Base-by-base conservation (phyloP, 2,329 filamentous ascomycete genomes). In the Neonectria magnoliae region DNA sequence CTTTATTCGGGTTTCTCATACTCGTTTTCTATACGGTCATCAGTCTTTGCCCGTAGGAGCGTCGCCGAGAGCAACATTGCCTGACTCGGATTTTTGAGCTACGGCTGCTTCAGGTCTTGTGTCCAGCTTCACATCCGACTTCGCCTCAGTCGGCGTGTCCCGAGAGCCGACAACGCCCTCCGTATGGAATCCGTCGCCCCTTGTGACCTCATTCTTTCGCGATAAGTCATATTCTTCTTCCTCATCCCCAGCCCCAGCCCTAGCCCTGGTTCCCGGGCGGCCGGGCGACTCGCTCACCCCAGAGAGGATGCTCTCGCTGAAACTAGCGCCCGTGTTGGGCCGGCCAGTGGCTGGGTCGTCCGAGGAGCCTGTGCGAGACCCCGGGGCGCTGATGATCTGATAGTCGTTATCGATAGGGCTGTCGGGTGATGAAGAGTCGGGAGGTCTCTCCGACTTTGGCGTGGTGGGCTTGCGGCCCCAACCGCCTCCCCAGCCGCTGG, bases 261-360 rank as follows among this genome's bases (percentile, higher is more conserved):
- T 18, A 27, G 9, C 48, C 8, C 67, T 66, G n/a, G 73, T 74
- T 7, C 58, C 62, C 22, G 71, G 70, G 9, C 70, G 67, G 25
- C 73, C 70, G 10, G 69, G 67, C 7, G 71, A 73, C 25, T 74
- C 74, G 62, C 77, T 78, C 3, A 75, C 79, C 1, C 73, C 76
- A 7, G 83, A 83, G 22, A 84, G 77, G 31, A 84, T 76, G 60
- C 81, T 83, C 69, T 84, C 82, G 52, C 78, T 79, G 58, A 83
- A 83, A 65, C 81, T 83, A 45, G 76, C 78, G 61, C 81, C 80
- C 38, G 79, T 82, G 18, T 69, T 65, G 14, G 80, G 80, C 50
- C 80, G 67, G 27, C 57, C 53, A 27, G 62, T 55, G 57, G 62
- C 57, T 11, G 71, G 56, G 65, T 80, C 64, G 60, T 76, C 67